A percentile compares a stretch with the other conserved stretches of the same genome.
These are phyloP conservation scores for Pleurostoma richardsiae DNA, from an alignment of 2,329 filamentous ascomycete genomes.

Conservation along the genomic window DNA sequence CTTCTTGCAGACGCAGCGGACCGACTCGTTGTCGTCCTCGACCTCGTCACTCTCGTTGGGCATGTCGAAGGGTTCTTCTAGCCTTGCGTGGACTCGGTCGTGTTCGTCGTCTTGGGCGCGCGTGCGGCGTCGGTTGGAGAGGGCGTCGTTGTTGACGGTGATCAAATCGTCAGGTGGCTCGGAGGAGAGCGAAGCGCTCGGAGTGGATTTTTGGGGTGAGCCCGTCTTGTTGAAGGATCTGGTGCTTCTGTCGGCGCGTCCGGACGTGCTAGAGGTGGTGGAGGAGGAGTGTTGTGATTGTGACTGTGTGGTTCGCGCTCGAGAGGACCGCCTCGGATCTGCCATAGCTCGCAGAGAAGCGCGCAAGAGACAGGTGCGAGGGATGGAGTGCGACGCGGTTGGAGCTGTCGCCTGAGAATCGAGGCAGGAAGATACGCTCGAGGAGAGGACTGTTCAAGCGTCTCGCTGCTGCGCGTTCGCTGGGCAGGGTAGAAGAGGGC, in stretches of 20 bases:
- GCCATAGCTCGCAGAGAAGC: conserved; percentile 45
- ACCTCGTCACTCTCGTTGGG: conserved; percentile 63
- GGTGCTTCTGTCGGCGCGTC: conserved; percentile 69
- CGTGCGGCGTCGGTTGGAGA: conserved; percentile 72
- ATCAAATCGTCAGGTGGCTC: conserved; percentile 59
- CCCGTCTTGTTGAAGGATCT: conserved; percentile 67
- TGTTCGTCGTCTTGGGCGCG: conserved; percentile 63
- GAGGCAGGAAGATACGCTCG: not conserved
- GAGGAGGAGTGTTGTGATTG: conserved; percentile 69
- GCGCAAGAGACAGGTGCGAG: conserved; percentile 21
- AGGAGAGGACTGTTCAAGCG: too few relatives aligned
- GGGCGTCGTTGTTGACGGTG: conserved; percentile 53
- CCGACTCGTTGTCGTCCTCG: conserved; percentile 87
- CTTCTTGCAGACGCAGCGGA: conserved; percentile 89
- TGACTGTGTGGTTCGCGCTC: conserved; percentile 76
- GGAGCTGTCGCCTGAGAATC: not conserved
- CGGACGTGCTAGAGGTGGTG: conserved; percentile 71
- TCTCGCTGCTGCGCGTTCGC: too few relatives aligned
- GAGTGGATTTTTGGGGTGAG: conserved; percentile 71
- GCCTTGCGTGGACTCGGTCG: conserved; percentile 34
- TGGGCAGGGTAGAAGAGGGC: not conserved
- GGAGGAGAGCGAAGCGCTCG: conserved; percentile 67
- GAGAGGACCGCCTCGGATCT: conserved; percentile 81
- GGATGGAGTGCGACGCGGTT: conserved; percentile 14
- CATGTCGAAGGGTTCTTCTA: conserved; percentile 46